Conservation (phyloP, 352 stramenopile genomes). For the Phytophthora quininea region DNA sequence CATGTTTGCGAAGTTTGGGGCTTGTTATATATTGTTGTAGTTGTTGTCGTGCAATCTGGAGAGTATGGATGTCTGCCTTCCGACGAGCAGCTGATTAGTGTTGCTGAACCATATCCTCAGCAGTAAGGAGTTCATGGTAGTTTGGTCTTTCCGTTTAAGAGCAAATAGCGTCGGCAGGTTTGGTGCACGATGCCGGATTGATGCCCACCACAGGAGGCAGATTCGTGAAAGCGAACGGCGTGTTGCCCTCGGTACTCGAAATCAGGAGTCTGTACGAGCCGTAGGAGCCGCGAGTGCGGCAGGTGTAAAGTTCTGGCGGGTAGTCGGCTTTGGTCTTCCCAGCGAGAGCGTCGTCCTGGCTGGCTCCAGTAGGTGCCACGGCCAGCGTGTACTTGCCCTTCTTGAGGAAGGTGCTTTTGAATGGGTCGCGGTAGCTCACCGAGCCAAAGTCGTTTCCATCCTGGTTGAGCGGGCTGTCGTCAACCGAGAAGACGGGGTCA, state of each 20-base stretch:
- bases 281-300: conserved; percentile 25
- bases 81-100: neutral
- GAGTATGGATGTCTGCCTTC: neutral
- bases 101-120: too few species aligned
- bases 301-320: conserved; percentile 38
- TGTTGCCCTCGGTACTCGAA: conserved; percentile 35
- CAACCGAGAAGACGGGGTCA: conserved; percentile 35
- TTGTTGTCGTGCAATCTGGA: neutral
- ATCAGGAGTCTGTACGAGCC: conserved; percentile 48
- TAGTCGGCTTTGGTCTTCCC: conserved; percentile 34
- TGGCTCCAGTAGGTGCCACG: conserved; percentile 38
- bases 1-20: too few species aligned
- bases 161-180: conserved; percentile 27
- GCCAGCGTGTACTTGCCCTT: conserved; percentile 52
- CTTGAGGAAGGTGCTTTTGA: conserved; percentile 54
- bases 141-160: neutral
- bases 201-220: conserved; percentile 22
- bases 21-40: too few species aligned
- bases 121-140: too few species aligned
- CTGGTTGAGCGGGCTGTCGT: conserved; percentile 39
- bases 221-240: conserved; percentile 27
- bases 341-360: conserved; percentile 27
- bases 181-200: conserved; percentile 24
- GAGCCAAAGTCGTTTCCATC: conserved; percentile 49
- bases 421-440: conserved; percentile 57